Base-by-base conservation (phyloP, 352 stramenopile species). In the Blastocystis sp. region DNA sequence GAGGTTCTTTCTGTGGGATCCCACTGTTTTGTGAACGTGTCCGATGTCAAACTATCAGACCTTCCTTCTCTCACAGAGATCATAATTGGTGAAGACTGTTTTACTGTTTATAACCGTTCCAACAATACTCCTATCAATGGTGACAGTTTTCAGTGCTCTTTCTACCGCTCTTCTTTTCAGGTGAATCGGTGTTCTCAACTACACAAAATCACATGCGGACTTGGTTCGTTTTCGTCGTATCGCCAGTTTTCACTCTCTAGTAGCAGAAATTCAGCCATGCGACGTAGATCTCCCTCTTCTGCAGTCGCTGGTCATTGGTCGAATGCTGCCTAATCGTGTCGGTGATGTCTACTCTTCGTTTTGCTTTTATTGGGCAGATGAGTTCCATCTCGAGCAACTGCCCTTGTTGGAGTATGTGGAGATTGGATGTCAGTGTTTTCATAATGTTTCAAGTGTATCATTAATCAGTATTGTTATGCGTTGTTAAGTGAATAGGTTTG, bases 161-260 rank as follows among this genome's bases (percentile, higher is more conserved):
- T 62, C n/a, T 41, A 64, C 20, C 45, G 64, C 8, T 43, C 26
- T 41, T 39, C 26, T 4, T 64, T 50, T 29, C 11, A 39, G 15
- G 45, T 80, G 6, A 41, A 20, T 9, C 23, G 55, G 7, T 80
- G 70, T 41, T 26, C n/a, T 7, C 11, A 45, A 41, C 70, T 80
- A 7, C 23, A 23, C 5, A 47, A 26, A 6, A 37, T 80, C 20
- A 13, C 18, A 18, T 34, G 26, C 18, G 70, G 50, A 3, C 5
- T 20, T 15, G 70, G 70, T 3, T 66, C 70, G n/a, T 80, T 61
- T 20, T 80, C 70, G 11, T 80, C 70, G 3, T 80, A 64, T 20
- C 55, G 7, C 13, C 5, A 34, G 13, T 41, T 80, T 3, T 62
- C 43, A 11, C 39, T 80, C 1, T 47, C 50, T 29, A 64, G 59